Percentiles rank a stretch among this genome's conserved stretches.
Conservation (phyloP, 441 rosid genomes). For the Pelargonium cotyledonis region DNA sequence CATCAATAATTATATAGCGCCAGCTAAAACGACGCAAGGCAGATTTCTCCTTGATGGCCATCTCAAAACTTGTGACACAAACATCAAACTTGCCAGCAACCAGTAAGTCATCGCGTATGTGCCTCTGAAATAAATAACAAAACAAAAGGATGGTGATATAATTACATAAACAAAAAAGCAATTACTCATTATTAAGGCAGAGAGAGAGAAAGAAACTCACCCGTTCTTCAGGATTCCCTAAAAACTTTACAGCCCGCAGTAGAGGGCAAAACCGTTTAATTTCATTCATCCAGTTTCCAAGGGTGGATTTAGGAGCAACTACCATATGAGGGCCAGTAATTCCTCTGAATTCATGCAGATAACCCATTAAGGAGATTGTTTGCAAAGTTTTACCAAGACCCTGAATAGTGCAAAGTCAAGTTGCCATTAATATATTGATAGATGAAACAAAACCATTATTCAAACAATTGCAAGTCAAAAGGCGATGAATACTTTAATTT, state of each 20-base stretch:
- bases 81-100: slow-evolving; percentile 99
- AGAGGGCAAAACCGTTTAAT: slow-evolving; percentile 93
- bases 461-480: background rate
- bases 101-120: slow-evolving; percentile 84
- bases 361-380: slow-evolving; percentile 91
- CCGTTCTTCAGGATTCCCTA: slow-evolving; percentile 99
- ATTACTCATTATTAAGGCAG: background rate
- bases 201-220: slow-evolving; percentile 33
- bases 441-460: background rate
- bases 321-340: slow-evolving; percentile 99
- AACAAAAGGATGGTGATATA: slow-evolving; percentile 11
- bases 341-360: slow-evolving; percentile 90
- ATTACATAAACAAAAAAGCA: background rate
- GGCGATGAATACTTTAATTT: background rate
- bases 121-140: slow-evolving; percentile 46
- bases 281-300: slow-evolving; percentile 99
- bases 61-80: slow-evolving; percentile 98
- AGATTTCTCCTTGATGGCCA: slow-evolving; percentile 98
- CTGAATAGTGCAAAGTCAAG: slow-evolving; percentile 30
- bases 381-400: slow-evolving; percentile 99
- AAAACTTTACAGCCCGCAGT: slow-evolving; percentile 87
- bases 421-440: background rate
- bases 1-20: slow-evolving; percentile 96
- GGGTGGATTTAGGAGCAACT: slow-evolving; percentile 99
- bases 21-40: slow-evolving; percentile 92